Base-by-base conservation (phyloP, 163 green algal genomes). In the Scenedesmus sp. region DNA sequence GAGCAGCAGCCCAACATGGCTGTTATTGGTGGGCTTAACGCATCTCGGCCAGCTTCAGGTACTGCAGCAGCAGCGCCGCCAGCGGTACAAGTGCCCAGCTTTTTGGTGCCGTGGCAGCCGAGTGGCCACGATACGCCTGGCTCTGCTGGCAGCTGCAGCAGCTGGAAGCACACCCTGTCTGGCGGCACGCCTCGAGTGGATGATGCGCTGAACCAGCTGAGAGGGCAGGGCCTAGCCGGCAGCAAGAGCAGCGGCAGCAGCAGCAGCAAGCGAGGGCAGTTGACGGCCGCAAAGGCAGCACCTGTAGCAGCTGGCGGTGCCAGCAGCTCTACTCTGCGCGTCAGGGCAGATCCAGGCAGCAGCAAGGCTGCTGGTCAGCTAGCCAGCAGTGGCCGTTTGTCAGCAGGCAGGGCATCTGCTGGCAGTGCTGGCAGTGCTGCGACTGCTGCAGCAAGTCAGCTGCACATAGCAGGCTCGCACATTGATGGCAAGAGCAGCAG, bases 81-180 rank as follows among this genome's bases (percentile, higher is more conserved):
- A 77, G 64, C 46, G 55, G 20, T 26, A 16, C 15, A 7, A 56
- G 62, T 90, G 85, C n/a, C n/a, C 57, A 89, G 84, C 8, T 77
- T 57, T 0, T 77, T 55, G 46, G 12, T n/a, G 13, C 8, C 46
- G 1, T 85, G 77, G 77, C 20, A 57, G 12, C 34, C 13, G 3
- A 59, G 26, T 54, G 12, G 77, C 77, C 12, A 23, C 13, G n/a
- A 85, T 55, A n/a, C 60, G 57, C 23, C 60, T 56, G 56, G 84
- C 84, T 81, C 26, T 57, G 60, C 62, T 56, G 64, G 55, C 26
- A 82, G 84, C 64, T 83, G 85, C 85, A 90, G 85, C 62, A 90
- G 85, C 85, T 70, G 85, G 62, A n/a, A 57, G n/a, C 26, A 10
- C 60, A 55, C 62, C 26, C 34, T 0, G 23, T 10, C 34, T 34